phyloP scores from a whole-genome alignment of 179 eudicot genomes.

The Patellifolia procumbens region DNA sequence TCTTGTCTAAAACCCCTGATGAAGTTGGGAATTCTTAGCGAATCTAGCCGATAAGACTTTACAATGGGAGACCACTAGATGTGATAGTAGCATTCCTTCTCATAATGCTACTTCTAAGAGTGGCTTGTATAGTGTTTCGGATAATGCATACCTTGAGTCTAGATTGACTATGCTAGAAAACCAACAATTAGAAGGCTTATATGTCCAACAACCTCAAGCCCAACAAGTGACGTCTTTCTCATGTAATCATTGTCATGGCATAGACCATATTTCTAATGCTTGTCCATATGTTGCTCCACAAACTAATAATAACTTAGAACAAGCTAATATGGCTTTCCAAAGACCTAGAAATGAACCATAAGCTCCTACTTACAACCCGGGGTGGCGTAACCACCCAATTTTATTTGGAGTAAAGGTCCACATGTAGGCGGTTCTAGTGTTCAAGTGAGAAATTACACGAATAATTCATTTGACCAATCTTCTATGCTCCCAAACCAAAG shows the following conservation, averaged over 20 bases:
- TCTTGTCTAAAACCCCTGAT: neutral
- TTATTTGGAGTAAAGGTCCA: neutral
- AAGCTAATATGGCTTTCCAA: neutral
- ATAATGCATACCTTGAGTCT: neutral
- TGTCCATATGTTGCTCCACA: neutral
- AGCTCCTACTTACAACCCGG: neutral
- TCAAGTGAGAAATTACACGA: neutral
- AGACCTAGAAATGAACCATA: neutral
- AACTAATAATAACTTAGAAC: neutral
- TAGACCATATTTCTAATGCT: neutral
- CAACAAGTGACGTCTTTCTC: neutral
- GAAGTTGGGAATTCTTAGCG: neutral
- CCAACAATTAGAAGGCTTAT: neutral
- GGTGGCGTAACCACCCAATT: neutral
- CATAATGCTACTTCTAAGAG: neutral
- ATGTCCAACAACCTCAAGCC: neutral
- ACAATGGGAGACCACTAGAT: slow-evolving; percentile 13
- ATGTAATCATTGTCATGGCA: neutral
- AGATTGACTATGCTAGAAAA: neutral
- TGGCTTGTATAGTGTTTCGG: neutral
- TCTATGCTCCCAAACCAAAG: neutral
- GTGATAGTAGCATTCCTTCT: neutral
- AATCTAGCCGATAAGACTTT: neutral
- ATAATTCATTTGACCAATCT: neutral
- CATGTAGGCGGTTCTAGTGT: neutral